Evolutionary conservation across 306 rosid species (phyloP).

Genomic region (Luffa acutangula): DNA sequence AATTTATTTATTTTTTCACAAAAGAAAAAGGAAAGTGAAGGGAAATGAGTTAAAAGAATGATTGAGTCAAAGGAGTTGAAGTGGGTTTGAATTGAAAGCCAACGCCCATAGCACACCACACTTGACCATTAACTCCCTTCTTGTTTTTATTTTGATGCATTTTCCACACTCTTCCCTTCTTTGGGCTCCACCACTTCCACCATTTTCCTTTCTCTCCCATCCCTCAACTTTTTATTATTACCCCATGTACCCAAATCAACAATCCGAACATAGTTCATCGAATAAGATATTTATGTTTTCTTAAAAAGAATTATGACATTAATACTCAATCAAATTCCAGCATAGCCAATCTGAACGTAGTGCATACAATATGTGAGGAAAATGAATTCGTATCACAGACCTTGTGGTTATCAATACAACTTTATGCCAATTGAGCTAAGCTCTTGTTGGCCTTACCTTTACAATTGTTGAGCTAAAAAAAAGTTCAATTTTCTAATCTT

Average conservation of each 20-base stretch:
- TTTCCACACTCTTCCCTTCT: background rate
- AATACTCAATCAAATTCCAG: no score
- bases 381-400: no score
- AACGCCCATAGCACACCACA: background rate
- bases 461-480: no score
- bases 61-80: background rate
- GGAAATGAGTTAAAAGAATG: background rate
- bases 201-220: background rate
- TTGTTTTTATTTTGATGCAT: background rate
- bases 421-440: no score
- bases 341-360: no score
- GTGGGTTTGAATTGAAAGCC: background rate
- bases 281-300: no score
- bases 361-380: no score
- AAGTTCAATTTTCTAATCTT: no score
- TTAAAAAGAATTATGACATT: no score
- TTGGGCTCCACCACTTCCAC: background rate
- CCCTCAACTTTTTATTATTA: background rate
- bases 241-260: background rate
- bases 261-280: no score
- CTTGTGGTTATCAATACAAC: no score
- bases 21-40: background rate
- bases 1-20: background rate
- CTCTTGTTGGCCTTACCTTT: no score
- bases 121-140: background rate